Conservation (phyloP, 2,329 filamentous ascomycete genomes). For the Fusarium sp. region DNA sequence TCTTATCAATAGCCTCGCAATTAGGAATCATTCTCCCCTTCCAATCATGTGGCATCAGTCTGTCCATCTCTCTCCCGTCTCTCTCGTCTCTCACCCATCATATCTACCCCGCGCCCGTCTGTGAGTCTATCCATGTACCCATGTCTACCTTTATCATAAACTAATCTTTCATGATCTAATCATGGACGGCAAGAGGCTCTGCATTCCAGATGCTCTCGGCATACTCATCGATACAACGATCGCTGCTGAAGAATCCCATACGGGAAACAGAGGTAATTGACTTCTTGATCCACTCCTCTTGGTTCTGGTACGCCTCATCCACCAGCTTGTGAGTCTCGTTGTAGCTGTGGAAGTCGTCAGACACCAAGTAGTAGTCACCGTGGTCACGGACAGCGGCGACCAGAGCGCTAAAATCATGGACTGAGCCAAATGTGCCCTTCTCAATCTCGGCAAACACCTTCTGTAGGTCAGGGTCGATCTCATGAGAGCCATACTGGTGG, state of each 20-base stretch:
- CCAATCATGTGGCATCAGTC: slow-evolving; percentile 29
- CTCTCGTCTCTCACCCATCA: slow-evolving; percentile 14
- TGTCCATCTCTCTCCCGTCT: slow-evolving; percentile 16
- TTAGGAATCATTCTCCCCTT: slow-evolving; percentile 1
- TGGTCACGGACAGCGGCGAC: slow-evolving; percentile 89
- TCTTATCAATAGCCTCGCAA: slow-evolving; percentile 21
- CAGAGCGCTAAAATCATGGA: slow-evolving; percentile 83
- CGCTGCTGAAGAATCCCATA: slow-evolving; percentile 98
- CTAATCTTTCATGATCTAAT: slow-evolving; percentile 42
- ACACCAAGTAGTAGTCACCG: slow-evolving; percentile 97
- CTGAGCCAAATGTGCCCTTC: slow-evolving; percentile 83
- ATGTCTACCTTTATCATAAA: slow-evolving; percentile 21
- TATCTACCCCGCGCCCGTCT: slow-evolving; percentile 8
- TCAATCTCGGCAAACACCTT: slow-evolving; percentile 89
- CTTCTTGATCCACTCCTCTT: slow-evolving; percentile 93
- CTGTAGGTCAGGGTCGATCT: slow-evolving; percentile 80
- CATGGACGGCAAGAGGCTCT: slow-evolving; percentile 75
- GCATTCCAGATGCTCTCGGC: slow-evolving; percentile 98
- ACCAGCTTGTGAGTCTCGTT: slow-evolving; percentile 90
- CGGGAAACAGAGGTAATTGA: slow-evolving; percentile 87
- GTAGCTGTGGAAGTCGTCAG: slow-evolving; percentile 97
- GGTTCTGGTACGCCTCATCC: slow-evolving; percentile 91
- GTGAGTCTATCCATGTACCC: slow-evolving; percentile 30
- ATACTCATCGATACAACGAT: slow-evolving; percentile 97
- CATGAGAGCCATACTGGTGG: slow-evolving; percentile 86